These are phyloP conservation scores for Fusarium citri DNA, from an alignment of 2,329 filamentous ascomycete species.

Conservation along the genomic window DNA sequence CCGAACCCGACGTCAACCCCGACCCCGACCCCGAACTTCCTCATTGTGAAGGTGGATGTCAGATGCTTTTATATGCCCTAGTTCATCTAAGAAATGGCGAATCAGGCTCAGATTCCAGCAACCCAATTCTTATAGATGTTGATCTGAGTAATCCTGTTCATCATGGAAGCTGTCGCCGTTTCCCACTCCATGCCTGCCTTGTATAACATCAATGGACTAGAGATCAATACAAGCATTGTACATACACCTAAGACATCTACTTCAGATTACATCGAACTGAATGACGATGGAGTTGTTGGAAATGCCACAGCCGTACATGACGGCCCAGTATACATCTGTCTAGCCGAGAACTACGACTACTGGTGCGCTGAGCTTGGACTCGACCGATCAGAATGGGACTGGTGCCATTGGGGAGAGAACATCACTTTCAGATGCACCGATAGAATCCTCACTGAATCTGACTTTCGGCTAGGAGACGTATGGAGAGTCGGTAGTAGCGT, in stretches of 20 bases:
- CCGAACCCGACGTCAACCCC: background rate
- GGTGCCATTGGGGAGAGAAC: conserved; percentile 24
- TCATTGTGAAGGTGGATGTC: too few species aligned
- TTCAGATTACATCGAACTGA: conserved; percentile 3
- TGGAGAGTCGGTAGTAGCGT: conserved; percentile 9
- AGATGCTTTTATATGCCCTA: background rate
- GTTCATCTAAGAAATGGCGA: background rate
- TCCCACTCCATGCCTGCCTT: background rate
- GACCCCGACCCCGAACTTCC: background rate
- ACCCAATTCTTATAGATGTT: background rate
- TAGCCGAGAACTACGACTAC: conserved; percentile 20
- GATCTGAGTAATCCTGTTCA: background rate
- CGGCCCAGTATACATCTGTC: conserved; percentile 15
- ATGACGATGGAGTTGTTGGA: background rate
- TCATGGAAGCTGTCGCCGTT: conserved; percentile 11
- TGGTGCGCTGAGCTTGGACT: conserved; percentile 11
- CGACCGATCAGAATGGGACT: conserved; percentile 9
- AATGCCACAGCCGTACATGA: conserved; percentile 14
- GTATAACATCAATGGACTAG: conserved; percentile 2
- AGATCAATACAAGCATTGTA: conserved; percentile 15
- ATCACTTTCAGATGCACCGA: conserved; percentile 8
- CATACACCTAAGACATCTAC: background rate
- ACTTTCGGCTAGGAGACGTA: conserved; percentile 9
- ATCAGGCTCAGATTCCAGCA: background rate
- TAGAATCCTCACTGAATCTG: background rate